These are phyloP conservation scores for Cyberlindnera bimundalis DNA, from an alignment of 805 yeast genomes.

Conservation along the genomic window DNA sequence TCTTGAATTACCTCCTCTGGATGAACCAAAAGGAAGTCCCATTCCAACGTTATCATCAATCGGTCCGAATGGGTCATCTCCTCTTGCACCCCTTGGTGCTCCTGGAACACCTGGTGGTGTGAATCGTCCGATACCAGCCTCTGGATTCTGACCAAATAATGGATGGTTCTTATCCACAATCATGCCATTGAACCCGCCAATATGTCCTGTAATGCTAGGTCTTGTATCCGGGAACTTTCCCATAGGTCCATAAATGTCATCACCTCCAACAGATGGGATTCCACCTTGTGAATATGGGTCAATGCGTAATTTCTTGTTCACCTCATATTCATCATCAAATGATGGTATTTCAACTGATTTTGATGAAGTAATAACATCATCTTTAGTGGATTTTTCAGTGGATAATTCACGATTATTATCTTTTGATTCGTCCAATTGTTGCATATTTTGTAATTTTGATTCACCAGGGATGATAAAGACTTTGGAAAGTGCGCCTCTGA, in stretches of 20 bases:
- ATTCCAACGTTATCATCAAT: slow-evolving; percentile 12
- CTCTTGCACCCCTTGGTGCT: slow-evolving; percentile 12
- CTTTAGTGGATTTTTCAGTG: too few relatives aligned
- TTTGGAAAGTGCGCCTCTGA: not conserved
- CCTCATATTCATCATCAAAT: slow-evolving; percentile 51
- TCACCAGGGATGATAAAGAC: not conserved
- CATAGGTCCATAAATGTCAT: slow-evolving; percentile 50
- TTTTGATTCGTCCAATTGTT: too few relatives aligned
- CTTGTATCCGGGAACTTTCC: slow-evolving; percentile 39
- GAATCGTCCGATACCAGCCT: slow-evolving; percentile 2
- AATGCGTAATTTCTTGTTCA: slow-evolving; percentile 1
- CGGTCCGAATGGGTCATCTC: slow-evolving; percentile 15
- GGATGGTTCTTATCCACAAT: slow-evolving; percentile 51
- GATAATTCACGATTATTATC: too few relatives aligned
- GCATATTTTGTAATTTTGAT: too few relatives aligned
- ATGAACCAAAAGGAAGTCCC: slow-evolving; percentile 15
- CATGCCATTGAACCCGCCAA: slow-evolving; percentile 45
- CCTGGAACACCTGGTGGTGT: slow-evolving; percentile 35
- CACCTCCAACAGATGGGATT: slow-evolving; percentile 42
- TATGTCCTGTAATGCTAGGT: slow-evolving; percentile 34
- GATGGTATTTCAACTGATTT: slow-evolving; percentile 43
- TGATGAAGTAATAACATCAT: too few relatives aligned
- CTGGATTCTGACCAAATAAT: slow-evolving; percentile 32
- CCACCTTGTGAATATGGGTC: not conserved
- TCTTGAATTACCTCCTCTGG: slow-evolving; percentile 2